Conservation (phyloP, 345 rosid genomes). For the Cardamine occulta region DNA sequence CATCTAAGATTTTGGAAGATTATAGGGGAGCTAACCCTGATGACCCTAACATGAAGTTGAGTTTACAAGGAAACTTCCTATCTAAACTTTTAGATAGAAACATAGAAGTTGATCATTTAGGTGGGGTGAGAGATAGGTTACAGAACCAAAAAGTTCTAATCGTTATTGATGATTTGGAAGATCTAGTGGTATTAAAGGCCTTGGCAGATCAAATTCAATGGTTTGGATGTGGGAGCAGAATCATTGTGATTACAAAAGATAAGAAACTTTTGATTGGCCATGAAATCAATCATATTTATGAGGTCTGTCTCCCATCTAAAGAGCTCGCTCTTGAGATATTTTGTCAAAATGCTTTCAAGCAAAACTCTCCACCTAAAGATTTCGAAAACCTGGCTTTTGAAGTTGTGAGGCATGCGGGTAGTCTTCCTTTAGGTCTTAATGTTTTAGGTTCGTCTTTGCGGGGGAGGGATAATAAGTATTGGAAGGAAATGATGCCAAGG, state of each 20-base stretch:
- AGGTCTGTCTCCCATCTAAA: background rate
- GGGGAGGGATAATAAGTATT: background rate
- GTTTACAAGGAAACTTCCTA: background rate
- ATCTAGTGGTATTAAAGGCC: background rate
- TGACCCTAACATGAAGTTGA: background rate
- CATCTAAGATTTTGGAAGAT: background rate
- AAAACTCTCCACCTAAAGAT: background rate
- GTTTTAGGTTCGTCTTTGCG: background rate
- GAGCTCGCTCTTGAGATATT: background rate
- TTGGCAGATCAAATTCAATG: background rate
- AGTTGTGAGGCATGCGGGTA: background rate
- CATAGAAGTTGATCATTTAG: background rate
- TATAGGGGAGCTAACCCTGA: background rate
- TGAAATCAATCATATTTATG: background rate
- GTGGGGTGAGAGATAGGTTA: background rate
- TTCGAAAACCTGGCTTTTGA: background rate
- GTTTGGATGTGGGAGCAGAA: slow-evolving; percentile 18
- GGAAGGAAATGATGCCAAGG: background rate
- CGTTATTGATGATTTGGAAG: background rate
- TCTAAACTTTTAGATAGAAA: background rate
- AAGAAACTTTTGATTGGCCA: background rate
- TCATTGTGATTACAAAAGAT: slow-evolving; percentile 9
- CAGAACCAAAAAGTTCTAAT: background rate
- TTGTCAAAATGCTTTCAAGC: background rate
- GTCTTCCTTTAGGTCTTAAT: slow-evolving; percentile 12